Conservation (phyloP, 1,139 yeast species). For the Candida pseudocylindracea region DNA sequence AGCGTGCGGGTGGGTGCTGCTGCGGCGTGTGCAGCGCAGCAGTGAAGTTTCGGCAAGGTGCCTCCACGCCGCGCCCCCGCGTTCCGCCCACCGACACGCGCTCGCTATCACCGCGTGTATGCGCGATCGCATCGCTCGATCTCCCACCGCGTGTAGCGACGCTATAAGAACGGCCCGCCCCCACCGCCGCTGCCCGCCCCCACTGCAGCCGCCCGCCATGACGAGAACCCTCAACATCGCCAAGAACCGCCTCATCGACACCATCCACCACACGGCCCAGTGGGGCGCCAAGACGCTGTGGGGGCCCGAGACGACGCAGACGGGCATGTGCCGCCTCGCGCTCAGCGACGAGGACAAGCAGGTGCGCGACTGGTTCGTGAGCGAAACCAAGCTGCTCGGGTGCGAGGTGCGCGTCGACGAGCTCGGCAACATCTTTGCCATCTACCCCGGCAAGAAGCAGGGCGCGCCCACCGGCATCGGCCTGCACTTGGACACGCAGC, state of each 20-base stretch:
- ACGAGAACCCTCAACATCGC: conserved; percentile 1
- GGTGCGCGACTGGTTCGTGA: conserved; percentile 48
- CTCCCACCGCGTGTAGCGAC: too few species aligned
- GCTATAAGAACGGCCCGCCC: too few species aligned
- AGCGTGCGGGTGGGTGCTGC: too few species aligned
- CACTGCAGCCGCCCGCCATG: too few species aligned
- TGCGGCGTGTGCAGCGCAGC: too few species aligned
- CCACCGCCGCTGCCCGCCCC: too few species aligned
- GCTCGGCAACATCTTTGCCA: conserved; percentile 45
- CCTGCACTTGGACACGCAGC: conserved; percentile 58
- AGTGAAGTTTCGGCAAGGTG: too few species aligned
- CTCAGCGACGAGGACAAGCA: conserved; percentile 36
- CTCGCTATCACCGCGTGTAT: too few species aligned
- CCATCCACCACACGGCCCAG: conserved; percentile 37
- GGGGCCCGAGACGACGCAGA: conserved; percentile 32
- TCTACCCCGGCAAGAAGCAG: conserved; percentile 30
- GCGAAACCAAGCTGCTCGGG: conserved; percentile 27
- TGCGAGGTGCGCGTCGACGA: conserved; percentile 36
- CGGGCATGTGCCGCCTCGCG: conserved; percentile 43
- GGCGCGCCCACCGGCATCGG: conserved; percentile 37
- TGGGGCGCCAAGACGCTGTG: conserved; percentile 44
- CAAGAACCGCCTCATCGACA: conserved; percentile 20
- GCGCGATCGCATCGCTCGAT: too few species aligned
- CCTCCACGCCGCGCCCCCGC: too few species aligned
- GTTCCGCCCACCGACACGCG: too few species aligned